A percentile compares a stretch with the other conserved stretches of the same genome.
Evolutionary conservation across 225 moss, liverwort and hornwort species (phyloP).

Genomic region (Physcomitrium patens): DNA sequence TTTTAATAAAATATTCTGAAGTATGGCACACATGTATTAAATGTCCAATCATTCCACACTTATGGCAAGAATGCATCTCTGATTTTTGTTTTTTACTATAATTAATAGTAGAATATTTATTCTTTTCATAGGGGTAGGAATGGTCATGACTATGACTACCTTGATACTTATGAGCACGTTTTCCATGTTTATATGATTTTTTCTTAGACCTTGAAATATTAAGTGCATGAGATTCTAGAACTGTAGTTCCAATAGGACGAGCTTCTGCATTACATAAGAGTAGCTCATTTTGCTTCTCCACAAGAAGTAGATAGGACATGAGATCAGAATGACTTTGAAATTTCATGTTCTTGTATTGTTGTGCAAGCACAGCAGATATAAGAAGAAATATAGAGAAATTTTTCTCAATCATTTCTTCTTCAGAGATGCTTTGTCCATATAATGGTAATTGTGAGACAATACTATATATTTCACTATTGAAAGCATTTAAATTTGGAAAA

Average conservation of each 20-base stretch:
- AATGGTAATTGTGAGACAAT: not conserved
- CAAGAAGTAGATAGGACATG: not conserved
- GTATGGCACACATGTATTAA: not conserved
- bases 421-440: not conserved
- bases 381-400: not conserved
- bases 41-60: not conserved
- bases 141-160: not conserved
- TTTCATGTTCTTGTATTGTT: too few species aligned
- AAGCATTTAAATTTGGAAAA: not conserved
- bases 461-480: not conserved
- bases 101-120: too few species aligned
- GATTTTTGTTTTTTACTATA: too few species aligned
- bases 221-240: not conserved
- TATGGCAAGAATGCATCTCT: not conserved
- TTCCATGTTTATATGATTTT: not conserved
- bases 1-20: not conserved
- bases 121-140: too few species aligned
- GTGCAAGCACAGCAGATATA: too few species aligned
- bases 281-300: not conserved
- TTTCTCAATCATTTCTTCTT: not conserved
- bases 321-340: too few species aligned
- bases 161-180: not conserved
- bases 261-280: not conserved
- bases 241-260: not conserved
- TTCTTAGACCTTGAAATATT: not conserved